Percentiles rank a stretch among this genome's conserved stretches.
phyloP scores from a whole-genome alignment of 441 rosid genomes.

The Populus hybrid region DNA sequence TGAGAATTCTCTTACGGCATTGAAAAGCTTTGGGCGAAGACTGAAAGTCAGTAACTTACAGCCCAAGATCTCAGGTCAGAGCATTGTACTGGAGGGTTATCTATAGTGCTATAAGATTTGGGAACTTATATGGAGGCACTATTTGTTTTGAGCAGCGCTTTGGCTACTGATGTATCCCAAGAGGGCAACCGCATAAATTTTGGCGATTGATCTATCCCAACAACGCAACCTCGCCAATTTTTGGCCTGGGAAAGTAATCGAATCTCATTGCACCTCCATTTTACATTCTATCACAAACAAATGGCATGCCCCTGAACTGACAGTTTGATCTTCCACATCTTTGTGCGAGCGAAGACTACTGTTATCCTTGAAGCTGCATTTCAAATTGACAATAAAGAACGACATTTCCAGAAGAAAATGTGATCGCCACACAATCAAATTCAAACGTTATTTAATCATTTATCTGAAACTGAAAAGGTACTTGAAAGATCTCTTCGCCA shows the following conservation, averaged over 20 bases:
- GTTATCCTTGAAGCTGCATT: neutral
- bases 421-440: neutral
- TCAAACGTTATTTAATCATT: neutral
- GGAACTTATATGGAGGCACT: conserved; percentile 24
- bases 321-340: neutral
- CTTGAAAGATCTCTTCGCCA: too few relatives aligned
- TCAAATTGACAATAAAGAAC: neutral
- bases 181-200: neutral
- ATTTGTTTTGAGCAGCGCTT: neutral
- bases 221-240: neutral
- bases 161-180: neutral
- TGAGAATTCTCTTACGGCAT: conserved; percentile 16
- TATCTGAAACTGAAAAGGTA: neutral
- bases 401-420: neutral
- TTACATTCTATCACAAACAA: neutral
- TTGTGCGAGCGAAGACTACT: neutral
- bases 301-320: neutral
- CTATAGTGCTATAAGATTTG: conserved; percentile 27
- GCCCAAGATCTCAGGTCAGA: conserved; percentile 36
- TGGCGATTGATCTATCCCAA: neutral
- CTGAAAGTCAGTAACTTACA: conserved; percentile 46
- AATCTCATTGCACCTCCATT: neutral
- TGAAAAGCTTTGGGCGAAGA: conserved; percentile 37
- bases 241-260: neutral
- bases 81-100: conserved; percentile 65